Conservation (phyloP, 1,284 basidiomycete genomes). For the Xanthoconium separans region DNA sequence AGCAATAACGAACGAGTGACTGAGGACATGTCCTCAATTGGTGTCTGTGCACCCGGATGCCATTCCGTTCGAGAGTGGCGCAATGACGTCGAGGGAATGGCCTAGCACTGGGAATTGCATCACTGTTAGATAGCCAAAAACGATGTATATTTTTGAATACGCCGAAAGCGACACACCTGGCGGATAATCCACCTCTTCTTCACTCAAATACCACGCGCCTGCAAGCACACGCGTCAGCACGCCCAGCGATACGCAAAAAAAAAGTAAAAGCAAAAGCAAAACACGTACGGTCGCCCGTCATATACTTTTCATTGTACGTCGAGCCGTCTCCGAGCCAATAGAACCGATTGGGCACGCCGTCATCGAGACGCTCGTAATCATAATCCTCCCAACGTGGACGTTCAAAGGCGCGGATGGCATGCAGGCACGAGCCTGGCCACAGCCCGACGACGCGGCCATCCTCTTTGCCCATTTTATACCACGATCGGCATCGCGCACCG, state of each 20-base stretch:
- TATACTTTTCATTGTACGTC: slow-evolving; percentile 43
- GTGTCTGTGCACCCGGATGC: too few relatives aligned
- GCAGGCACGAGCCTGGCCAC: slow-evolving; percentile 61
- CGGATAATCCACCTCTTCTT: slow-evolving; percentile 39
- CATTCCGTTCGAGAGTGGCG: too few relatives aligned
- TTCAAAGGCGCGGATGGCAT: slow-evolving; percentile 47
- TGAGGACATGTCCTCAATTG: too few relatives aligned
- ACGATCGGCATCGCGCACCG: slow-evolving; percentile 57
- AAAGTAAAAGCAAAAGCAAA: too few relatives aligned
- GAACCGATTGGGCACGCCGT: slow-evolving; percentile 45
- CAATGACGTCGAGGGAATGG: too few relatives aligned
- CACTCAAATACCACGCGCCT: slow-evolving; percentile 52
- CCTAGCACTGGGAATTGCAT: not conserved
- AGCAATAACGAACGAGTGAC: too few relatives aligned
- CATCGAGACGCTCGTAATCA: slow-evolving; percentile 49
- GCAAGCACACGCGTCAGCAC: not conserved
- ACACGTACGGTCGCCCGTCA: slow-evolving; percentile 47
- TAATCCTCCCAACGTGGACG: slow-evolving; percentile 69
- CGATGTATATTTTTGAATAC: not conserved
- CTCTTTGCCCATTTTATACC: slow-evolving; percentile 64
- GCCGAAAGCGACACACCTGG: slow-evolving; percentile 8
- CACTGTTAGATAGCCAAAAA: too few relatives aligned
- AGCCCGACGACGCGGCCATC: slow-evolving; percentile 57
- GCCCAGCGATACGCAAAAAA: not conserved
- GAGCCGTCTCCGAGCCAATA: slow-evolving; percentile 61